Evolutionary conservation across 163 green algal species (phyloP).

Genomic region (Chlorella variabilis): DNA sequence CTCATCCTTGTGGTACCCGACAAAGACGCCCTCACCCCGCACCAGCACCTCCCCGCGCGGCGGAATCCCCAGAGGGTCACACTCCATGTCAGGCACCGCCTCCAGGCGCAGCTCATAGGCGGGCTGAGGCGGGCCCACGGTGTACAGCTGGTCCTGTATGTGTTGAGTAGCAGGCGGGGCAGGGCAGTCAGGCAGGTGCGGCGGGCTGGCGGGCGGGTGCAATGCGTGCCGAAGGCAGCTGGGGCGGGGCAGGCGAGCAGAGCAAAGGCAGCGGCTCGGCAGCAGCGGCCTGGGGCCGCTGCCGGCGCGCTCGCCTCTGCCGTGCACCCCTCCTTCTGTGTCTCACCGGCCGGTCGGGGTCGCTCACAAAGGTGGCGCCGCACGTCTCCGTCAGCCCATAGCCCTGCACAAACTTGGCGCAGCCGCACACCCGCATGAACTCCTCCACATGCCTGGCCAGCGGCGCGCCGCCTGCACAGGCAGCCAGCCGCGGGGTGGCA

Average conservation of each 20-base stretch:
- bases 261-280: too few species aligned
- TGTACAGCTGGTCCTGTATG: constrained; percentile 28
- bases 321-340: too few species aligned
- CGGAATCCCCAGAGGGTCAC: constrained; percentile 73
- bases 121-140: constrained; percentile 62
- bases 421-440: constrained; percentile 90
- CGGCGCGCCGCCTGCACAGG: constrained; percentile 60
- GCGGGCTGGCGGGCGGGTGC: not conserved
- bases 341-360: constrained; percentile 45
- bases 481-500: too few species aligned
- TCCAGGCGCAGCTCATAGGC: constrained; percentile 74
- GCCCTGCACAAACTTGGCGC: constrained; percentile 88
- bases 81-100: constrained; percentile 94
- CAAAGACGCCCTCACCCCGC: constrained; percentile 80
- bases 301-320: too few species aligned
- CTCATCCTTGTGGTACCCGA: constrained; percentile 94
- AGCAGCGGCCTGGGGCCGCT: too few species aligned
- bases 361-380: constrained; percentile 85
- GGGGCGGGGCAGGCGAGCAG: too few species aligned
- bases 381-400: constrained; percentile 98
- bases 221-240: too few species aligned
- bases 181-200: not conserved
- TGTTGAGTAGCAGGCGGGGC: not conserved
- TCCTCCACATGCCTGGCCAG: constrained; percentile 71
- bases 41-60: constrained; percentile 85